A percentile compares a stretch with the other conserved stretches of the same genome.
phyloP scores from a whole-genome alignment of 1,284 basidiomycete species.

The Rhodofomes roseus region DNA sequence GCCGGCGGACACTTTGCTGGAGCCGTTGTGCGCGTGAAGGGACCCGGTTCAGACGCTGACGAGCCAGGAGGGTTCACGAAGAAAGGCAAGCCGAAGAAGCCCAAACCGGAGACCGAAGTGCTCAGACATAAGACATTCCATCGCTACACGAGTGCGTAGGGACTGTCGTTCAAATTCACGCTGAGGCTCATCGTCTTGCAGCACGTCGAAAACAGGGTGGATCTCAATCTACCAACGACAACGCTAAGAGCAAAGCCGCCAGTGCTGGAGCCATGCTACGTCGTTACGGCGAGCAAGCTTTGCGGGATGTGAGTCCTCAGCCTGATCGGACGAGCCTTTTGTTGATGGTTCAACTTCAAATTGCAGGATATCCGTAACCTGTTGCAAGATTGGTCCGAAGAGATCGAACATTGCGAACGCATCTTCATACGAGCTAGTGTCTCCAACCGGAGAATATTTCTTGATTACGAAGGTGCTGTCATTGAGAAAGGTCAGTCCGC shows the following conservation, averaged over 20 bases:
- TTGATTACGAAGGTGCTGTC: slow-evolving; percentile 77
- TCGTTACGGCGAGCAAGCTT: slow-evolving; percentile 91
- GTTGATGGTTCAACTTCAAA: slow-evolving; percentile 3
- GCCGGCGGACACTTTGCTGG: slow-evolving; percentile 98
- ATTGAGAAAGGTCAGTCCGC: slow-evolving; percentile 45
- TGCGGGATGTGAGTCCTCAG: slow-evolving; percentile 70
- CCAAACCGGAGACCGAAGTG: slow-evolving; percentile 72
- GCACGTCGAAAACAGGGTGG: slow-evolving; percentile 98
- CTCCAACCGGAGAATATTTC: slow-evolving; percentile 83
- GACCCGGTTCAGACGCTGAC: slow-evolving; percentile 43
- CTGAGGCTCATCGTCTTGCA: slow-evolving; percentile 27
- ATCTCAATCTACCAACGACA: slow-evolving; percentile 90
- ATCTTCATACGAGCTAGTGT: slow-evolving; percentile 88
- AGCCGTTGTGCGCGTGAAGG: slow-evolving; percentile 73
- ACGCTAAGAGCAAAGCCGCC: slow-evolving; percentile 88
- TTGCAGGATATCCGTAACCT: slow-evolving; percentile 83
- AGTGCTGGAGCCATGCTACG: slow-evolving; percentile 94
- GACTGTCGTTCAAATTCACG: not conserved
- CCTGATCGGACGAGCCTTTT: not conserved
- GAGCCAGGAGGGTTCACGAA: slow-evolving; percentile 39
- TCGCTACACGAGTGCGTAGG: slow-evolving; percentile 86
- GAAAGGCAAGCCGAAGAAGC: slow-evolving; percentile 57
- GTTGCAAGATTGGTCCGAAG: slow-evolving; percentile 80
- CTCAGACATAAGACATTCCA: slow-evolving; percentile 96
- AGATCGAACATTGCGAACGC: slow-evolving; percentile 76